Conservation (phyloP, 2,329 filamentous ascomycete genomes). For the Penicillium sp. region DNA sequence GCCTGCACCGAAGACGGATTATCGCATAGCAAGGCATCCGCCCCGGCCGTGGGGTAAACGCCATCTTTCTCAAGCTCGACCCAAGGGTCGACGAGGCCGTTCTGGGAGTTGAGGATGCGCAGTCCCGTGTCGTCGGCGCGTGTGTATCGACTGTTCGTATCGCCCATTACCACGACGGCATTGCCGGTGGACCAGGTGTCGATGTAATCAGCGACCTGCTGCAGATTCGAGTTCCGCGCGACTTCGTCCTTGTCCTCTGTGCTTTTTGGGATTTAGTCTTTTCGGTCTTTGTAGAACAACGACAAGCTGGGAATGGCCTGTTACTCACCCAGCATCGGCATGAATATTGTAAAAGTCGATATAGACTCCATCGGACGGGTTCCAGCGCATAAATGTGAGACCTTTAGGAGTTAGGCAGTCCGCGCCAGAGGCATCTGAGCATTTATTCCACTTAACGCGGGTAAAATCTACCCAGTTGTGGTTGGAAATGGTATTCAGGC, state of each 20-base stretch:
- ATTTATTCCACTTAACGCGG: conserved; percentile 57
- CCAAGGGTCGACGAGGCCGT: conserved; percentile 60
- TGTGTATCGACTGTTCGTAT: conserved; percentile 66
- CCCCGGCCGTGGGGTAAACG: conserved; percentile 46
- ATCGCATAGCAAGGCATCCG: conserved; percentile 48
- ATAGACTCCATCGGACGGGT: conserved; percentile 54
- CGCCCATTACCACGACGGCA: conserved; percentile 63
- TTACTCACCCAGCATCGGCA: conserved; percentile 58
- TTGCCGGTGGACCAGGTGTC: conserved; percentile 57
- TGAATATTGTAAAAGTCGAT: conserved; percentile 67
- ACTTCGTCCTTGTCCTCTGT: conserved; percentile 52
- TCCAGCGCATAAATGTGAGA: conserved; percentile 64
- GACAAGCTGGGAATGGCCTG: not conserved
- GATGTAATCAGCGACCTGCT: conserved; percentile 61
- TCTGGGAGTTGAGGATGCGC: conserved; percentile 51
- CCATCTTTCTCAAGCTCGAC: conserved; percentile 55
- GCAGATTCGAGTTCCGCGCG: conserved; percentile 59
- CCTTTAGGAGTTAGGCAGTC: conserved; percentile 70
- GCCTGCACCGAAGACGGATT: conserved; percentile 55
- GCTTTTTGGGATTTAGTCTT: conserved; percentile 12
- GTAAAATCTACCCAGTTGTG: conserved; percentile 57
- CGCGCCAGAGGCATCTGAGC: conserved; percentile 52
- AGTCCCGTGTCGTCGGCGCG: conserved; percentile 53
- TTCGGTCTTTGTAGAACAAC: too few species aligned
- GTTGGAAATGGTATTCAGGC: conserved; percentile 63